Evolutionary conservation across 495 filamentous ascomycete genomes (phyloP), one percentile per base, ranked within the genome.

Genomic region (Ascobolus immersus): DNA sequence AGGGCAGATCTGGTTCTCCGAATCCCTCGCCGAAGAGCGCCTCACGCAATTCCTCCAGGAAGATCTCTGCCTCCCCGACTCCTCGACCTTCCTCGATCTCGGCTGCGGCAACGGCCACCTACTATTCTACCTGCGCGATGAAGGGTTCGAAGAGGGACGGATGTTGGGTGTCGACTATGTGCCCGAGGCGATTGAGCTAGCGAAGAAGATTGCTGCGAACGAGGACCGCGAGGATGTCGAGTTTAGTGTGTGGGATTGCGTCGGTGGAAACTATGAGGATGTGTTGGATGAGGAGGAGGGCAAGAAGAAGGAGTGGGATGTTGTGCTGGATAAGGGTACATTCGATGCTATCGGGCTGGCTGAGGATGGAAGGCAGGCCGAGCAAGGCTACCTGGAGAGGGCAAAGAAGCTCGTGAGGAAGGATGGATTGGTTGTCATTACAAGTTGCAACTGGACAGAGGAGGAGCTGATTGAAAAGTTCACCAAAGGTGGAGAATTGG

Each of bases 401-500:
- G 71, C 79, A 14, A 55, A 65, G 21, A 42, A 48, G 32, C 53
- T 91, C 18, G 57, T 94, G 28, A 67, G 64, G 38, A 52, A 52
- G 5, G 72, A 71, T 3, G 80, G 80, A 2, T 57, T 73, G 26
- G 61, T 93, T 44, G 48, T 91, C 21, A 65, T 96, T 15, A 93
- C 86, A 39, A 90, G 77, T 47, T 96, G 86, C 50, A 96, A 96
- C 55, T 96, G 86, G 86, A 92, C 86, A 22, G 79, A 86, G 57
- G 62, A 67, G 35, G 86, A 96, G 60, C 52, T 96, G 45, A 55
- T 60, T 37, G 48, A 44, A 53, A 61, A 43, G 46, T 35, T 29
- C 41, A 38, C 20, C 49, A 50, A 1, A 45, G 49, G 20, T 18
- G 13, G 22, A 38, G 35, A 17, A 31, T 31, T 31, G 28, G n/a